Evolutionary conservation across 352 stramenopile genomes (phyloP).

Genomic region (Phytophthora citrophthora): DNA sequence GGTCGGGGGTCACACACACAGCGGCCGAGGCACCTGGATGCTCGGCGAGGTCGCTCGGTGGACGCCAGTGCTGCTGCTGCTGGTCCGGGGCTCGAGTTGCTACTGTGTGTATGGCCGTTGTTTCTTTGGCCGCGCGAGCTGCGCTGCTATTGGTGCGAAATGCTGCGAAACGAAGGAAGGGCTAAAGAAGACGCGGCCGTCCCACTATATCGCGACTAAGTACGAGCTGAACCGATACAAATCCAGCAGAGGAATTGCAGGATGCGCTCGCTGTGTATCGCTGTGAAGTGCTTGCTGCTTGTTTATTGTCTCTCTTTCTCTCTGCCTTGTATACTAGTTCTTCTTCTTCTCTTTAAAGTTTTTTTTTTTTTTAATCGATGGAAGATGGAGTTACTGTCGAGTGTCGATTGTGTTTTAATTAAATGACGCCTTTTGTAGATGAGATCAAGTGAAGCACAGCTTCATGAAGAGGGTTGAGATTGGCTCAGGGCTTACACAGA

Average conservation of each 20-base stretch:
- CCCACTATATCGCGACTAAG: conserved; percentile 26
- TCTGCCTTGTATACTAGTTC: too few species aligned
- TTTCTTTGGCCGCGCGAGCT: conserved; percentile 16
- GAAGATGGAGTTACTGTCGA: too few species aligned
- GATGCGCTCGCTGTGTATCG: neutral
- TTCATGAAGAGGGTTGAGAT: conserved; percentile 13
- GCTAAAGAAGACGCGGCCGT: conserved; percentile 31
- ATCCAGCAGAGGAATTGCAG: conserved; percentile 12
- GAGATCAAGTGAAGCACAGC: too few species aligned
- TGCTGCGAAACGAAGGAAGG: conserved; percentile 26
- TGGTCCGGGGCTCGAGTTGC: conserved; percentile 15
- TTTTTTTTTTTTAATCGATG: too few species aligned
- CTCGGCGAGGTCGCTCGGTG: conserved; percentile 38
- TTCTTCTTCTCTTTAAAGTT: too few species aligned
- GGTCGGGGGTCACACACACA: conserved; percentile 4
- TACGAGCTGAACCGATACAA: conserved; percentile 32
- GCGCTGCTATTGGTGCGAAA: conserved; percentile 24
- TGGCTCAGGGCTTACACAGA: conserved; percentile 4
- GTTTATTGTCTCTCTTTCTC: neutral
- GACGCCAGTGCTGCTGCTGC: conserved; percentile 33
- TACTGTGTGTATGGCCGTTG: conserved; percentile 33
- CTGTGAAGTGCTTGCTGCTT: neutral
- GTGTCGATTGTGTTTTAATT: too few species aligned
- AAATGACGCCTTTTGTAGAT: too few species aligned
- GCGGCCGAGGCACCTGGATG: conserved; percentile 25